Conservation (phyloP, 352 stramenopile genomes). For the Pythium pyrilobum region DNA sequence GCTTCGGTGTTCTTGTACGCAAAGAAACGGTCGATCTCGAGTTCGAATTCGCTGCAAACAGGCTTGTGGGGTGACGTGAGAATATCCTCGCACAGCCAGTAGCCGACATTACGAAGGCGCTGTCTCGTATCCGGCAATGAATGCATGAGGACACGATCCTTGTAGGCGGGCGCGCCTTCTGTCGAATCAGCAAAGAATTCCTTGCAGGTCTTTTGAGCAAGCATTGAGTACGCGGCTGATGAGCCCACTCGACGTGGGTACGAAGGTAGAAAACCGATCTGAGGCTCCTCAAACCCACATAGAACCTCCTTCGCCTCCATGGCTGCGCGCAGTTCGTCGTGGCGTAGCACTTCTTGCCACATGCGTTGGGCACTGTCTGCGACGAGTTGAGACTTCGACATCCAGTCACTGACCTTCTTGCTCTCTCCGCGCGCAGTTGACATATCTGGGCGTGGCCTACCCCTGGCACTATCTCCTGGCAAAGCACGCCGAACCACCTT, state of each 20-base stretch:
- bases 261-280: slow-evolving; percentile 68
- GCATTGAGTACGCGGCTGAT: slow-evolving; percentile 59
- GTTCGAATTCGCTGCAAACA: slow-evolving; percentile 63
- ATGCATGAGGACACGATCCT: slow-evolving; percentile 67
- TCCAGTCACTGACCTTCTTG: slow-evolving; percentile 63
- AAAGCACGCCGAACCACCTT: background rate
- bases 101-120: slow-evolving; percentile 45
- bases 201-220: slow-evolving; percentile 49
- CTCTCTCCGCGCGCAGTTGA: slow-evolving; percentile 19
- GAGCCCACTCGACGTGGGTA: slow-evolving; percentile 60
- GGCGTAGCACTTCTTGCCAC: slow-evolving; percentile 70
- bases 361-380: slow-evolving; percentile 51
- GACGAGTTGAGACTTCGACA: slow-evolving; percentile 57
- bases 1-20: slow-evolving; percentile 63
- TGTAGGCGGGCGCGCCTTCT: slow-evolving; percentile 40
- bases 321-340: slow-evolving; percentile 58
- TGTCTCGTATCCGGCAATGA: slow-evolving; percentile 60
- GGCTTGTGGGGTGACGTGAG: slow-evolving; percentile 67
- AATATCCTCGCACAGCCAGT: slow-evolving; percentile 68
- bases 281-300: slow-evolving; percentile 79
- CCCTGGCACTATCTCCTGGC: background rate
- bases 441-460: slow-evolving; percentile 13
- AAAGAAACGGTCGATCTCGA: slow-evolving; percentile 72
- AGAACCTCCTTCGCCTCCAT: slow-evolving; percentile 83
- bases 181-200: slow-evolving; percentile 44